These are phyloP conservation scores for Aspergillus saccharolyticus DNA, from an alignment of 495 filamentous ascomycete genomes.

Conservation along the genomic window DNA sequence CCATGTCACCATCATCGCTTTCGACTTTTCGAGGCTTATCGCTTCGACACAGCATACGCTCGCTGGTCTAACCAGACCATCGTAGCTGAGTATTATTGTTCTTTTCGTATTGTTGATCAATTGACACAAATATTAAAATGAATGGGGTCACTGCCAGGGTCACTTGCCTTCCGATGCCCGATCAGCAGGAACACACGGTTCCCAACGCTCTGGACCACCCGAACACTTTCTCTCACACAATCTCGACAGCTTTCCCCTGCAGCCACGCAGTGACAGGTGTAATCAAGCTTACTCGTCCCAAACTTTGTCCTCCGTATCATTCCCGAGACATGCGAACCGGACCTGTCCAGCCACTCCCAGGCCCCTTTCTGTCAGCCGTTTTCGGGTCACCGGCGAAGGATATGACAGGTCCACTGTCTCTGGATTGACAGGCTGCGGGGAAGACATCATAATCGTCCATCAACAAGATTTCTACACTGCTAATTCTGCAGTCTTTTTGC, in stretches of 20 bases:
- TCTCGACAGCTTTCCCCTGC: not conserved
- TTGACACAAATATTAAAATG: no score
- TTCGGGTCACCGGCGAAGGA: not conserved
- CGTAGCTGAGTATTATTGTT: no score
- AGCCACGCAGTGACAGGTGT: not conserved
- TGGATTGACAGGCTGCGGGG: not conserved
- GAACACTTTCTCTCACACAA: no score
- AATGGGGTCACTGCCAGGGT: not conserved
- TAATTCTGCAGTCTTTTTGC: not conserved
- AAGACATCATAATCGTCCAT: not conserved
- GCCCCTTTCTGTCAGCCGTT: not conserved
- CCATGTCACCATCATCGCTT: not conserved
- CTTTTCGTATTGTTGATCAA: no score
- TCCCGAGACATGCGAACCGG: not conserved
- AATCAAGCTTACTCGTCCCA: not conserved
- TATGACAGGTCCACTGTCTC: not conserved
- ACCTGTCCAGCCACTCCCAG: not conserved
- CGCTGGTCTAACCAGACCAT: no score
- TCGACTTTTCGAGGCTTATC: no score
- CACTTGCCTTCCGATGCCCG: not conserved
- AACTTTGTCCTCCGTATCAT: not conserved
- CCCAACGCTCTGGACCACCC: not conserved
- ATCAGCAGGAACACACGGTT: conserved; percentile 1
- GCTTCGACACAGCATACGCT: no score
- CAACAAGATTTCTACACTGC: not conserved